Evolutionary conservation across 2,329 filamentous ascomycete species (phyloP).

Genomic region (Colletotrichum simmondsii): DNA sequence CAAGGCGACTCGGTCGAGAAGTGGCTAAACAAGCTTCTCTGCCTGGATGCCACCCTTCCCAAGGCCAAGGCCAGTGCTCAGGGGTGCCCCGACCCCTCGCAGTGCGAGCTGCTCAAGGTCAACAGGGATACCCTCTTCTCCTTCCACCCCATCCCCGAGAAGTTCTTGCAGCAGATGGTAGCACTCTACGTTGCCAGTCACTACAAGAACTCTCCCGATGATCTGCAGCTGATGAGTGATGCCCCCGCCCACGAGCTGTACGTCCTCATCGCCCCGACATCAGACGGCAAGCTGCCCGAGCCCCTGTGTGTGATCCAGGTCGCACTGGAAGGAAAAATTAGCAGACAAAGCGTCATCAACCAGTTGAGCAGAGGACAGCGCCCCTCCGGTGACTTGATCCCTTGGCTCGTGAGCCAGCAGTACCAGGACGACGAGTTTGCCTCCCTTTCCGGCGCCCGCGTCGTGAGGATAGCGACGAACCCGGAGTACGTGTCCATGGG

Average conservation of each 20-base stretch:
- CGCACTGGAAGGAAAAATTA: slow-evolving; percentile 93
- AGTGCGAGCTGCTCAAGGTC: slow-evolving; percentile 92
- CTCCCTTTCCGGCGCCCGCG: slow-evolving; percentile 86
- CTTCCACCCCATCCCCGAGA: slow-evolving; percentile 96
- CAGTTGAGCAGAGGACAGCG: slow-evolving; percentile 89
- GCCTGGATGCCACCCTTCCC: slow-evolving; percentile 91
- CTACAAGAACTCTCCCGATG: slow-evolving; percentile 98
- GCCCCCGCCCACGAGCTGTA: slow-evolving; percentile 97
- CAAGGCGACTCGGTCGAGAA: slow-evolving; percentile 92
- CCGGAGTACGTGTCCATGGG: slow-evolving; percentile 94
- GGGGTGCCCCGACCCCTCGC: slow-evolving; percentile 88
- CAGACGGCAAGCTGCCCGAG: slow-evolving; percentile 85
- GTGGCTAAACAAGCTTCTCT: slow-evolving; percentile 95
- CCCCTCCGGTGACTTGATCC: slow-evolving; percentile 92
- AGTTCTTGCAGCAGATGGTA: slow-evolving; percentile 98
- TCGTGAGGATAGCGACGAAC: slow-evolving; percentile 96
- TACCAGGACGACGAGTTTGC: slow-evolving; percentile 99
- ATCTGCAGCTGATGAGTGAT: slow-evolving; percentile 98
- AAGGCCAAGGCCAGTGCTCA: slow-evolving; percentile 77
- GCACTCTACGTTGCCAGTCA: slow-evolving; percentile 96
- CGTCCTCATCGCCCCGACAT: slow-evolving; percentile 88
- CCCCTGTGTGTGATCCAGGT: slow-evolving; percentile 96
- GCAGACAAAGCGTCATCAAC: slow-evolving; percentile 89
- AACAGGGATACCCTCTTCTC: slow-evolving; percentile 98
- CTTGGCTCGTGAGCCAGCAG: slow-evolving; percentile 97